Evolutionary conservation across 192 early-diverging fungal species (phyloP), one percentile per base, ranked within the genome.

Genomic region (Entophlyctis luteolus): DNA sequence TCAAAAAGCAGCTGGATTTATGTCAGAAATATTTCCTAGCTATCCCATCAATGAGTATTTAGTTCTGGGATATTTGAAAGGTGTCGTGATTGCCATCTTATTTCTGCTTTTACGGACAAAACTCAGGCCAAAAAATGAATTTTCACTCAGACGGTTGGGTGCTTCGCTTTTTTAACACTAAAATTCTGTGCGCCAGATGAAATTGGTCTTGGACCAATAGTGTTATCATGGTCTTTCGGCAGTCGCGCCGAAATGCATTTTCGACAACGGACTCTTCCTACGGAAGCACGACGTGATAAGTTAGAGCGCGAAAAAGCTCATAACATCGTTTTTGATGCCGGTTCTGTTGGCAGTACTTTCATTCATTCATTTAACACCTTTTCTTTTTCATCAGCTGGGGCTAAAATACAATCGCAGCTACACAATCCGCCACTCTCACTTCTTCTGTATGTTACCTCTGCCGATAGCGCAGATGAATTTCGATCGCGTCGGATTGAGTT

Each of bases 71-170:
- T 66, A 66, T 34, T 66, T 66, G 63, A 66, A 66, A 14, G 63
- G 58, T 60, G n/a, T 46, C 12, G 14, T n/a, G n/a, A n/a, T n/a
- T n/a, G n/a, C n/a, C 10, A 2, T 23, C 14, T 53, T 27, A 53
- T 23, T 27, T 53, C 50, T 14, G 23, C 23, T 23, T 12, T n/a
- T n/a, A n/a, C n/a, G n/a, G n/a, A n/a, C n/a, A n/a, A 29, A 57
- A 57, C 18, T 4, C 42, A 60, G 58, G 63, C 3, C 63, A 66
- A 29, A 66, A 66, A 55, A 66, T 66, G 63, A 66, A 66, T 39
- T 66, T 66, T 28, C 63, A 66, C 34, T 37, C 63, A 36, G 63
- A 66, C 23, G 63, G 39, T 42, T 8, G n/a, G 39, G n/a, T 12
- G 8, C n/a, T 42, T 42, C n/a, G 8, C n/a, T 42, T 42, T 42